These are phyloP conservation scores for Dorcoceras hygrometricum DNA, from an alignment of 257 asterid genomes.

Conservation along the genomic window DNA sequence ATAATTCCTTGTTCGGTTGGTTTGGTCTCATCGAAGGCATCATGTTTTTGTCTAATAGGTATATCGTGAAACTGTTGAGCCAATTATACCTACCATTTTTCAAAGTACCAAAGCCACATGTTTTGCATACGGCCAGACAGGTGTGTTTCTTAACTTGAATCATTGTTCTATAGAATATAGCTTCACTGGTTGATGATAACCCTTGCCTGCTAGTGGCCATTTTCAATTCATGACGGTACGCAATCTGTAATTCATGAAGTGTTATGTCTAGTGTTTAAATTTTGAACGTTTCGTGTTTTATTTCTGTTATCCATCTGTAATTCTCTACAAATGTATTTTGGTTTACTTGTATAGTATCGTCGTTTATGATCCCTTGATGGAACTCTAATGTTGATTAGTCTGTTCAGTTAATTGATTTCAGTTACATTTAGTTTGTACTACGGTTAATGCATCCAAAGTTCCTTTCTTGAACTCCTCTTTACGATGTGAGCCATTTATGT, in stretches of 20 bases:
- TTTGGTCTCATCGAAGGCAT: conserved; percentile 22
- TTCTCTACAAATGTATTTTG: too few species aligned
- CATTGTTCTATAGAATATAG: conserved; percentile 9
- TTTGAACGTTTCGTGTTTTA: too few species aligned
- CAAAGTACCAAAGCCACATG: conserved; percentile 97
- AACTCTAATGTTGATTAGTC: too few species aligned
- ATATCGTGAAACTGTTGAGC: conserved; percentile 86
- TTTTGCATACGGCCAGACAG: conserved; percentile 98
- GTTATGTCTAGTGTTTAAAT: too few species aligned
- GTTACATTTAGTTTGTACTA: too few species aligned
- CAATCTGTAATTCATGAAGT: background rate
- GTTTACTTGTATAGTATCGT: too few species aligned
- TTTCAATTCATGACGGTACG: background rate
- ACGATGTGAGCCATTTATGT: background rate
- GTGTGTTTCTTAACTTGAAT: conserved; percentile 35
- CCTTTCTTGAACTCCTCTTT: too few species aligned
- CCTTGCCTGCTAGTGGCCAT: conserved; percentile 4
- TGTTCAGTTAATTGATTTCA: too few species aligned
- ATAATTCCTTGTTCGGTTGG: background rate
- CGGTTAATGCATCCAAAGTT: too few species aligned
- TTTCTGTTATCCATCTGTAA: background rate
- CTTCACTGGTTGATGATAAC: background rate
- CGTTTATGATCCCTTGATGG: too few species aligned
- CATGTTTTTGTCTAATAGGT: conserved; percentile 54
- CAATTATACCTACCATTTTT: conserved; percentile 87